These are phyloP conservation scores for Canna indica DNA, from an alignment of 176 grass and related monocot genomes.

Conservation along the genomic window DNA sequence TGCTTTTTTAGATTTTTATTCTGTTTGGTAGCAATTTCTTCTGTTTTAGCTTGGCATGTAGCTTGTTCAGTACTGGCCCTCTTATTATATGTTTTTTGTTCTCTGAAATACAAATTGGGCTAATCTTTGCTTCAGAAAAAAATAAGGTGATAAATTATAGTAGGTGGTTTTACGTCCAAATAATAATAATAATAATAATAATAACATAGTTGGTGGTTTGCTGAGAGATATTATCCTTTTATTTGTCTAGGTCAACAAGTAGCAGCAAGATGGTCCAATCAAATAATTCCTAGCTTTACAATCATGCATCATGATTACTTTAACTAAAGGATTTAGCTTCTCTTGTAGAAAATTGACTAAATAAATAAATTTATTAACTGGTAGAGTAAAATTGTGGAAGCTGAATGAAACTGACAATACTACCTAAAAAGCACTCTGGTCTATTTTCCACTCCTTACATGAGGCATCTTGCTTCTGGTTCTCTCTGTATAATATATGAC, in stretches of 20 bases:
- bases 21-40: background rate
- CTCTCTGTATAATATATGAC: too few species aligned
- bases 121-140: too few species aligned
- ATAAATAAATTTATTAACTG: background rate
- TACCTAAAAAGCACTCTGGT: too few species aligned
- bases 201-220: too few species aligned
- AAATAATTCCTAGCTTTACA: background rate
- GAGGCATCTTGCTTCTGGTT: too few species aligned
- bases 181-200: too few species aligned
- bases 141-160: too few species aligned
- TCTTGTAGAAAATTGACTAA: background rate
- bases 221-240: too few species aligned
- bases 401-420: too few species aligned
- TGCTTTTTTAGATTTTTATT: background rate
- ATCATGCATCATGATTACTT: background rate
- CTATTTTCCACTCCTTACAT: too few species aligned
- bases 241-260: background rate
- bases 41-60: background rate
- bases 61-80: background rate
- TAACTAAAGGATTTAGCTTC: constrained; percentile 1
- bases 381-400: background rate
- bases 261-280: background rate
- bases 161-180: too few species aligned
- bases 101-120: too few species aligned
- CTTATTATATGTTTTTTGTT: background rate